Conservation (phyloP, 495 filamentous ascomycete genomes). For the Neurospora cerealis region DNA sequence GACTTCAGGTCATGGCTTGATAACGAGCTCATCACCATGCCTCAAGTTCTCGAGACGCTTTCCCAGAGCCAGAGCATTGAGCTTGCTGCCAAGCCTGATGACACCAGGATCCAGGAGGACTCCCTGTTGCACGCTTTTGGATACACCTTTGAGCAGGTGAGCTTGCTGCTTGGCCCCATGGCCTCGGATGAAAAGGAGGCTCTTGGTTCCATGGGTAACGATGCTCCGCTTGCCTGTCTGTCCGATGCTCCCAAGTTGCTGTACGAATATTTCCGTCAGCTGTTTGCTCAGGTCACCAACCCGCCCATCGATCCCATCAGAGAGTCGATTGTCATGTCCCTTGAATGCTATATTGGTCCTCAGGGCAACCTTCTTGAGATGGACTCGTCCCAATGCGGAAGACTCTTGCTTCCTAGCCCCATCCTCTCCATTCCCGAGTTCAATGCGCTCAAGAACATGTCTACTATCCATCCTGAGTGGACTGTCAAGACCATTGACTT, state of each 20-base stretch:
- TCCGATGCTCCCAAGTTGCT: slow-evolving; percentile 82
- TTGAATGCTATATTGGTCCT: slow-evolving; percentile 95
- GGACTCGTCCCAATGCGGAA: slow-evolving; percentile 79
- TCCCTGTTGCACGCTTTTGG: slow-evolving; percentile 79
- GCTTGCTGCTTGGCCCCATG: slow-evolving; percentile 89
- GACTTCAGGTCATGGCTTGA: slow-evolving; percentile 89
- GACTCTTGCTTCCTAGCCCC: slow-evolving; percentile 80
- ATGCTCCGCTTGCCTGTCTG: slow-evolving; percentile 89
- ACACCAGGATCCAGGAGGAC: slow-evolving; percentile 73
- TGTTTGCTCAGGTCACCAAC: slow-evolving; percentile 98
- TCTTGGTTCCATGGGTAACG: slow-evolving; percentile 99
- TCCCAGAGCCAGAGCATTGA: slow-evolving; percentile 36
- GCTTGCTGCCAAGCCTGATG: slow-evolving; percentile 56
- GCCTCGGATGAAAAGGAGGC: slow-evolving; percentile 98
- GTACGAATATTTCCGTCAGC: slow-evolving; percentile 97
- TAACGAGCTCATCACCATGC: slow-evolving; percentile 68
- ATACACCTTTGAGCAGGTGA: slow-evolving; percentile 96
- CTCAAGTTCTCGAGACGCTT: slow-evolving; percentile 58
- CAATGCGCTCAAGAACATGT: slow-evolving; percentile 78
- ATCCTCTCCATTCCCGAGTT: slow-evolving; percentile 89
- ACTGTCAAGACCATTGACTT: slow-evolving; percentile 91
- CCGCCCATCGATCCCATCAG: slow-evolving; percentile 97
- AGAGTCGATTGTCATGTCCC: slow-evolving; percentile 98
- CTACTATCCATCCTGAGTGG: slow-evolving; percentile 67
- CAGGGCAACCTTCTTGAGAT: slow-evolving; percentile 97